phyloP scores from a whole-genome alignment of 805 yeast species.

The Ogataea nakhonphanomensis region DNA sequence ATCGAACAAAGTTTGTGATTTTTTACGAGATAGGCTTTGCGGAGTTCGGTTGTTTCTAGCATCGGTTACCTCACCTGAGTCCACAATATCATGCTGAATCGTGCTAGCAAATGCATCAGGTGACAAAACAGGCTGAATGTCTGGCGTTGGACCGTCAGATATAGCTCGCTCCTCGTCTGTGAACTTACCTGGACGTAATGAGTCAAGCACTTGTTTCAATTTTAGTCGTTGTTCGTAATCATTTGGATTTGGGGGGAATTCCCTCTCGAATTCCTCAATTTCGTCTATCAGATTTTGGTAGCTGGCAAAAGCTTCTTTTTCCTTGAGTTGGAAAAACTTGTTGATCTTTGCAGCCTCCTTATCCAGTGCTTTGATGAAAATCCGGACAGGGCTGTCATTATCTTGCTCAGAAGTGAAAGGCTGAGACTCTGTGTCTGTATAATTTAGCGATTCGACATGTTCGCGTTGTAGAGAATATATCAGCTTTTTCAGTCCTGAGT shows the following conservation, averaged over 20 bases:
- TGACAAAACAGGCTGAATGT: conserved; percentile 12
- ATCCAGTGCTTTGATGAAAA: conserved; percentile 72
- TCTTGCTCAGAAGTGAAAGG: conserved; percentile 33
- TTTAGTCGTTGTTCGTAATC: conserved; percentile 16
- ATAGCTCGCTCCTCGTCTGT: conserved; percentile 6
- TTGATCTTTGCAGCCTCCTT: conserved; percentile 75
- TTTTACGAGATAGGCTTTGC: conserved; percentile 20
- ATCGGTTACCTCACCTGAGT: conserved; percentile 15
- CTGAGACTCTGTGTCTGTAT: conserved; percentile 25
- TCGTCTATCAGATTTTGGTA: conserved; percentile 59
- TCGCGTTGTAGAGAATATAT: conserved; percentile 82
- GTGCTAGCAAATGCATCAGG: conserved; percentile 22
- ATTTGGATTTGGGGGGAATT: conserved; percentile 23
- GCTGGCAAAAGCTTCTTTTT: conserved; percentile 49
- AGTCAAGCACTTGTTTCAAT: conserved; percentile 17
- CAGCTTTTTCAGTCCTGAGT: conserved; percentile 80
- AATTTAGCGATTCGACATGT: conserved; percentile 27
- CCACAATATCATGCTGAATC: conserved; percentile 1
- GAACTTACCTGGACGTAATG: conserved; percentile 12
- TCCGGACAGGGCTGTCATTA: conserved; percentile 45
- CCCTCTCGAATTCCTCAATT: conserved; percentile 54
- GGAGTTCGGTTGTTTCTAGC: conserved; percentile 10
- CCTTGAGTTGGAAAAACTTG: conserved; percentile 66
- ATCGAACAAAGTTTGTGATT: conserved; percentile 33
- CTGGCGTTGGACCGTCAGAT: neutral